Evolutionary conservation across 2,329 filamentous ascomycete species (phyloP), one percentile per base, ranked within the genome.

Genomic region (Colletotrichum somersetense): DNA sequence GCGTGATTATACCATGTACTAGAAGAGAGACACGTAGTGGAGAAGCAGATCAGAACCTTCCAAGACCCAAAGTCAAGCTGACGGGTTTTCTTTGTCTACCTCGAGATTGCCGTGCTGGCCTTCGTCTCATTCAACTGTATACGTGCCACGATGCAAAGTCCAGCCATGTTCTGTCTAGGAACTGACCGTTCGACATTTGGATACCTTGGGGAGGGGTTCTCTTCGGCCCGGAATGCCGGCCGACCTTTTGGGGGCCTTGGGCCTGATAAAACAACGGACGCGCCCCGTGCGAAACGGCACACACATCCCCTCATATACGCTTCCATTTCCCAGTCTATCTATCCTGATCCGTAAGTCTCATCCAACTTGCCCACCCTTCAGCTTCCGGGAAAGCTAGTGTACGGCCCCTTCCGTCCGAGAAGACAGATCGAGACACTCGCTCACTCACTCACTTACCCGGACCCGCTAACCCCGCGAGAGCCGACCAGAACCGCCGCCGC

Each of bases 1-100:
- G 50, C 30, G 42, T 40, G 48, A 73, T 66, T 66, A 74, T 70
- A 73, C 72, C 72, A 73, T 53, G 58, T 62, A 61, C 35, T 58
- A 65, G 35, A 20, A 20, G 3, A 38, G 18, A 20, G 3, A 38
- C 56, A 56, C 33, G 62, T 46, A 53, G 42, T 70, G 62, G 65
- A 57, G 40, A 73, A 52, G 26, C 26, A 46, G 73, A 73, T 73
- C 57, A 61, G 62, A 71, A 35, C 23, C 23, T n/a, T 46, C 8
- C 33, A 52, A 23, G 12, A 53, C 26, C n/a, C 40, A 38, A 20
- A n/a, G 10, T 16, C 12, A 38, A 23, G 2, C 26, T 14, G 44
- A 46, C 11, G 20, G 8, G n/a, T n/a, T n/a, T n/a, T n/a, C n/a
- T n/a, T n/a, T n/a, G 14, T 20, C 42, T 44, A 44, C 38, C 38